Evolutionary conservation across 208 protist species (phyloP).

Genomic region (Leishmania aethiopica): DNA sequence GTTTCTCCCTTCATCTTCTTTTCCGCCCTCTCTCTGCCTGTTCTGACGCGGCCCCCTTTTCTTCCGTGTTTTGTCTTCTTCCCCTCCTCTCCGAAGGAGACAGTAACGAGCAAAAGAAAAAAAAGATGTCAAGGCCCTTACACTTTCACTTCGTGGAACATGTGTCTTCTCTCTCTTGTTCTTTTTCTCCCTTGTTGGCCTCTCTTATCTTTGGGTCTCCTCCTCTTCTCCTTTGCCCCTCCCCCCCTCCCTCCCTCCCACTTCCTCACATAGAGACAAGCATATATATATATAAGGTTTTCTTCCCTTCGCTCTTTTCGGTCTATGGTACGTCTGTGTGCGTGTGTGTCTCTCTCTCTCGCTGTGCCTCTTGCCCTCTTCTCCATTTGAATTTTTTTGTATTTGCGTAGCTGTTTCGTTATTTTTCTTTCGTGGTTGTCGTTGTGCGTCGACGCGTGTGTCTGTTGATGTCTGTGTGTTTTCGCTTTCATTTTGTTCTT

Average conservation of each 20-base stretch:
- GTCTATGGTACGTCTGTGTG: not conserved
- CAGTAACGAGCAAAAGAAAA: not conserved
- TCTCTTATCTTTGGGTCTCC: not conserved
- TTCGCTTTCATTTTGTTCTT: conserved; percentile 13
- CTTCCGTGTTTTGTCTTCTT: no score
- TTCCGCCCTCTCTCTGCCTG: not conserved
- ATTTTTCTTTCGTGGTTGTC: not conserved
- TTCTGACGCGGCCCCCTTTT: no score
- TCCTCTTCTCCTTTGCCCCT: not conserved
- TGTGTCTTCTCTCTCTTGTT: not conserved
- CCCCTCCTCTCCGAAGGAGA: no score
- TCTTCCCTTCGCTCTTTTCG: not conserved
- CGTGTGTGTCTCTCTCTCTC: not conserved
- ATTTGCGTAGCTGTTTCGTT: not conserved
- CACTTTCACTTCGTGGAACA: conserved; percentile 2
- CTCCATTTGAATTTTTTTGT: not conserved
- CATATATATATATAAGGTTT: not conserved
- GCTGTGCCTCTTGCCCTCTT: not conserved
- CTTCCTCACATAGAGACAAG: not conserved
- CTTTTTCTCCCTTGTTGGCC: not conserved
- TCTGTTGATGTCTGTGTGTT: conserved; percentile 1
- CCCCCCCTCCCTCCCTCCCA: not conserved
- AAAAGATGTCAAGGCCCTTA: not conserved
- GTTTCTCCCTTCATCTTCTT: not conserved
- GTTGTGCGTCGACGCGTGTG: not conserved